Evolutionary conservation across 352 stramenopile species (phyloP), one percentile per base, ranked within the genome.

Genomic region (Phytopythium montanum): DNA sequence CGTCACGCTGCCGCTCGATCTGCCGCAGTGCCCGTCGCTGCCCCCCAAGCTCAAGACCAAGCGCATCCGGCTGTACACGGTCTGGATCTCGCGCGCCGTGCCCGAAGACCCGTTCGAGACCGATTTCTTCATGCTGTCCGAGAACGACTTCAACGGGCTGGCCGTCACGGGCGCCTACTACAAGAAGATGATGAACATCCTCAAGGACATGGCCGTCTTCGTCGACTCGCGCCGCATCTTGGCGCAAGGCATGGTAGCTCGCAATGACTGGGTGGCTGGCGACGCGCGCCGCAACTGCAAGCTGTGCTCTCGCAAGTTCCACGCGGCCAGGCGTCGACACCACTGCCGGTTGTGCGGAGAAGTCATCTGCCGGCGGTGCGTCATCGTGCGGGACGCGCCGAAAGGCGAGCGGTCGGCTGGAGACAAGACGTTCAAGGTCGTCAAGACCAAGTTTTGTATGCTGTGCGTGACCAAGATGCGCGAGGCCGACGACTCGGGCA

Each of bases 301-400:
- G 25, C 74, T 91, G 3, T 94, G 84, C 58, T 74, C 81, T 34
- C 69, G 76, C 25, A 69, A 73, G 26, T 94, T 94, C 52, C 61
- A 72, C 13, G 66, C 81, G 3, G 85, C 78, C n/a, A 75, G 81
- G 10, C 73, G 76, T 8, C 81, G 84, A 23, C 84, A 94, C 59
- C 81, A 92, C 67, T 93, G 84, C 55, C 71, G 84, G 5, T 59
- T 93, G n/a, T 93, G 84, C 53, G 84, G 84, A 52, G 79, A 93
- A 34, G 77, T 93, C 36, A 85, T 91, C 61, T 93, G 84, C 60
- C 63, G 81, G 50, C 84, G 83, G 51, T 93, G 84, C 56, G 67
- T 72, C 42, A 70, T 91, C 25, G 69, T 85, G 25, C 80, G 80
- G 28, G 67, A 82, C 51, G 70, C 77, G 4, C 72, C 67, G 16